Conservation (phyloP, 2,329 filamentous ascomycete species). For the Fusarium virguliforme region DNA sequence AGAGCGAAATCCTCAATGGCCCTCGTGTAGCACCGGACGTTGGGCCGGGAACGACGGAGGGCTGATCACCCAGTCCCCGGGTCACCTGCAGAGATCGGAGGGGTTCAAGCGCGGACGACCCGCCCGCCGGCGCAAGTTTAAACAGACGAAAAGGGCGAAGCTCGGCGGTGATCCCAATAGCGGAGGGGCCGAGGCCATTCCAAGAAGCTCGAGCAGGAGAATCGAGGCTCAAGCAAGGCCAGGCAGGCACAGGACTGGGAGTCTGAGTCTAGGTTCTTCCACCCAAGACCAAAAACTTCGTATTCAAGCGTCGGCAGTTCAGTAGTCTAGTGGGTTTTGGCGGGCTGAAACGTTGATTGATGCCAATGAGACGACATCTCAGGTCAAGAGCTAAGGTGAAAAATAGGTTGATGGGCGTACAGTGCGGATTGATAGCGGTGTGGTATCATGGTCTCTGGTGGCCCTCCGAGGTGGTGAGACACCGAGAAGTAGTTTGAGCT, state of each 20-base stretch:
- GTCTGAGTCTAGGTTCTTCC: background rate
- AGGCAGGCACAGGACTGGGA: conserved; percentile 23
- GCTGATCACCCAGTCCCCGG: conserved; percentile 37
- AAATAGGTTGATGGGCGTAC: conserved; percentile 23
- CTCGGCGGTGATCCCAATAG: conserved; percentile 38
- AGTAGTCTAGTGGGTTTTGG: conserved; percentile 16
- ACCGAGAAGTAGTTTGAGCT: conserved; percentile 6
- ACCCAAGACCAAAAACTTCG: conserved; percentile 11
- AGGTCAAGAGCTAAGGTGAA: conserved; percentile 7
- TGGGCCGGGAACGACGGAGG: conserved; percentile 34
- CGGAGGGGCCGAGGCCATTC: conserved; percentile 39
- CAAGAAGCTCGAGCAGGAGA: conserved; percentile 25
- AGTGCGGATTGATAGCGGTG: conserved; percentile 41
- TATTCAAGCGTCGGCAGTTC: conserved; percentile 17
- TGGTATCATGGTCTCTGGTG: conserved; percentile 19
- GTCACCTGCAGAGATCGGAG: conserved; percentile 34
- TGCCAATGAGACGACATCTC: conserved; percentile 26
- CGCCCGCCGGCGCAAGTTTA: conserved; percentile 16
- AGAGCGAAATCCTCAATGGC: conserved; percentile 13
- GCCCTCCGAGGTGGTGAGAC: conserved; percentile 28
- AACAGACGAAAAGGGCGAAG: conserved; percentile 33
- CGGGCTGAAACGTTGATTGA: conserved; percentile 12
- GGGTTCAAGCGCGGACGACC: conserved; percentile 28
- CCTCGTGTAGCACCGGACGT: conserved; percentile 23
- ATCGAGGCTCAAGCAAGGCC: conserved; percentile 11